Conservation (phyloP, 192 early-diverging fungal species). For the Coemansia sp. region DNA sequence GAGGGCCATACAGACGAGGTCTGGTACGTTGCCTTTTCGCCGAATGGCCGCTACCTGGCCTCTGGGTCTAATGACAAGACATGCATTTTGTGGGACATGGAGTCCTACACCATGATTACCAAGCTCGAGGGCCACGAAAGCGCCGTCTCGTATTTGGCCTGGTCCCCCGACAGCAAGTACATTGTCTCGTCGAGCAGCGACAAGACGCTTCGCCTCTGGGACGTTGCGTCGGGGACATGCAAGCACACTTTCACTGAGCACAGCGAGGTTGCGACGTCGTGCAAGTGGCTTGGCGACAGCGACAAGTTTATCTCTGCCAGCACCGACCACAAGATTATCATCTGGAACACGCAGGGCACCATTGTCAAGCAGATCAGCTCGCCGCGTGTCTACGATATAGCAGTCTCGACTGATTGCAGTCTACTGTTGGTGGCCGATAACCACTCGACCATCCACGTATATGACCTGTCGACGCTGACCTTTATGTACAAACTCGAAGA, state of each 20-base stretch:
- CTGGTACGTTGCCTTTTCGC: slow-evolving; percentile 93
- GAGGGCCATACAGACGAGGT: slow-evolving; percentile 89
- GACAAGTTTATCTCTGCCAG: slow-evolving; percentile 81
- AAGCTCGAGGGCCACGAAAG: slow-evolving; percentile 60
- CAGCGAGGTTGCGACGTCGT: slow-evolving; percentile 73
- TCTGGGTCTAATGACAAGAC: slow-evolving; percentile 88
- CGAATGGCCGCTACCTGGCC: slow-evolving; percentile 80
- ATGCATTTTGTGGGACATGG: slow-evolving; percentile 83
- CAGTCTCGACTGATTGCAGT: slow-evolving; percentile 22
- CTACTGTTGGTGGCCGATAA: slow-evolving; percentile 48
- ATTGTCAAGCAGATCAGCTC: slow-evolving; percentile 37
- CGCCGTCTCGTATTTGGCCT: slow-evolving; percentile 80
- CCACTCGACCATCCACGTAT: slow-evolving; percentile 34
- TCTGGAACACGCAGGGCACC: slow-evolving; percentile 42
- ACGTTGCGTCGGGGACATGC: slow-evolving; percentile 64
- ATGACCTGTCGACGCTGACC: slow-evolving; percentile 47
- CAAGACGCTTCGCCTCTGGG: slow-evolving; percentile 77
- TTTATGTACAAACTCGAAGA: slow-evolving; percentile 42
- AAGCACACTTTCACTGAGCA: slow-evolving; percentile 63
- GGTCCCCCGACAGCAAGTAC: slow-evolving; percentile 81
- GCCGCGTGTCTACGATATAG: slow-evolving; percentile 51
- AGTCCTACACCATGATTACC: slow-evolving; percentile 44
- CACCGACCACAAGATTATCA: slow-evolving; percentile 63
- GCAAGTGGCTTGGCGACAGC: slow-evolving; percentile 85
- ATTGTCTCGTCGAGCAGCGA: slow-evolving; percentile 83